Conservation (phyloP, 441 rosid species). For the Pelargonium exstipulatum region DNA sequence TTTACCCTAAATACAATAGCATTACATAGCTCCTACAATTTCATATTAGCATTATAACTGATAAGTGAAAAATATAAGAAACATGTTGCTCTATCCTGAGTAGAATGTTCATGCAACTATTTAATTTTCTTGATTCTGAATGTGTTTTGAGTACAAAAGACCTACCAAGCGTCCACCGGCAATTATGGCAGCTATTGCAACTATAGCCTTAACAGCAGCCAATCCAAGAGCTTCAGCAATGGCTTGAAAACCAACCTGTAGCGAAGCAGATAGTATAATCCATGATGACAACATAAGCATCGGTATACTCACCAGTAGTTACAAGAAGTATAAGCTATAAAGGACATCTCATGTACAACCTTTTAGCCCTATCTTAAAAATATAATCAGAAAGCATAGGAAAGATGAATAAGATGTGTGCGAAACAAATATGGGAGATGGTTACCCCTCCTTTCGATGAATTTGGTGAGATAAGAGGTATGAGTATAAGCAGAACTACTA, state of each 20-base stretch:
- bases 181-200: slow-evolving; percentile 92
- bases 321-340: background rate
- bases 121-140: slow-evolving; percentile 7
- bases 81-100: slow-evolving; percentile 13
- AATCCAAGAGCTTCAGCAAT: slow-evolving; percentile 97
- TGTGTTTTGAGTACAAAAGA: slow-evolving; percentile 21
- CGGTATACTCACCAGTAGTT: slow-evolving; percentile 6
- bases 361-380: slow-evolving; percentile 13
- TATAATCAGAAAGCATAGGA: slow-evolving; percentile 15
- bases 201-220: slow-evolving; percentile 93
- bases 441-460: slow-evolving; percentile 99
- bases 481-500: slow-evolving; percentile 90
- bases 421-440: slow-evolving; percentile 17
- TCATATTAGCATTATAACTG: background rate
- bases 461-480: slow-evolving; percentile 97
- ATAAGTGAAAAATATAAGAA: slow-evolving; percentile 5
- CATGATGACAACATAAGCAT: slow-evolving; percentile 18
- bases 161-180: slow-evolving; percentile 97
- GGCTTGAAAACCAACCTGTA: slow-evolving; percentile 90
- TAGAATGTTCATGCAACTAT: slow-evolving; percentile 20
- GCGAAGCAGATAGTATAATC: slow-evolving; percentile 25
- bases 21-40: background rate
- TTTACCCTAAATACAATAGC: background rate
- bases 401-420: slow-evolving; percentile 15
- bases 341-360: slow-evolving; percentile 4